phyloP scores from a whole-genome alignment of 2,329 filamentous ascomycete species.

The Myriosclerotinia scirpicola region DNA sequence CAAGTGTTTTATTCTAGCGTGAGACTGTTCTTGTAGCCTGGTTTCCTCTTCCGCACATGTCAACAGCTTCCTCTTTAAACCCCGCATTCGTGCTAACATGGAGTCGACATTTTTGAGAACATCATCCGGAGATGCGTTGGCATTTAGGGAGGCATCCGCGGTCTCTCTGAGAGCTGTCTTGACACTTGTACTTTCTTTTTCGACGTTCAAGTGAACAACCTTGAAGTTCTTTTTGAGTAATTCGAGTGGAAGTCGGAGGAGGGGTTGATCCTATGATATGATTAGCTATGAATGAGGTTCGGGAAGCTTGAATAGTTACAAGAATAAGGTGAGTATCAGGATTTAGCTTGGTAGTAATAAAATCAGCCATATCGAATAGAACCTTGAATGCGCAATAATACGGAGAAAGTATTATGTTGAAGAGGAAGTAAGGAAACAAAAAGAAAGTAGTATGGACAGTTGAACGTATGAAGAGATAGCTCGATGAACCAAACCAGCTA shows the following conservation, averaged over 20 bases:
- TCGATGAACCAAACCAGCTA: no score
- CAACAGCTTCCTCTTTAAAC: constrained; percentile 83
- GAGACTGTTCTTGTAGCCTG: constrained; percentile 70
- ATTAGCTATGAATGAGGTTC: constrained; percentile 25
- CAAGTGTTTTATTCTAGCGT: constrained; percentile 76
- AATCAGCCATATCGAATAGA: constrained; percentile 53
- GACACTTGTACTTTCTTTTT: constrained; percentile 66
- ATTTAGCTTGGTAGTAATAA: constrained; percentile 66
- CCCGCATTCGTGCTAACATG: constrained; percentile 83
- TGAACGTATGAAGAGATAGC: no score
- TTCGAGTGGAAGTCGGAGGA: constrained; percentile 89
- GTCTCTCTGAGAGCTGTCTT: constrained; percentile 62
- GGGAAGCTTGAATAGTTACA: constrained; percentile 45
- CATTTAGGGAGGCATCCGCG: constrained; percentile 44
- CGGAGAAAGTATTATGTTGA: not conserved
- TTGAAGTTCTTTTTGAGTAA: constrained; percentile 94
- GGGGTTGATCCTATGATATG: constrained; percentile 76
- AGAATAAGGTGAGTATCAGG: constrained; percentile 75
- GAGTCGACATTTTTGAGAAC: constrained; percentile 79
- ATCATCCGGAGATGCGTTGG: constrained; percentile 67
- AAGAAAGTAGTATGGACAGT: not conserved
- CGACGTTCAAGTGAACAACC: constrained; percentile 72
- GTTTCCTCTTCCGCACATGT: constrained; percentile 76
- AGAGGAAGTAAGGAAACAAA: not conserved
- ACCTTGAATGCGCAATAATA: not conserved